Conservation (phyloP, 768 basidiomycete species). For the Pleurotus citrinopileatus region DNA sequence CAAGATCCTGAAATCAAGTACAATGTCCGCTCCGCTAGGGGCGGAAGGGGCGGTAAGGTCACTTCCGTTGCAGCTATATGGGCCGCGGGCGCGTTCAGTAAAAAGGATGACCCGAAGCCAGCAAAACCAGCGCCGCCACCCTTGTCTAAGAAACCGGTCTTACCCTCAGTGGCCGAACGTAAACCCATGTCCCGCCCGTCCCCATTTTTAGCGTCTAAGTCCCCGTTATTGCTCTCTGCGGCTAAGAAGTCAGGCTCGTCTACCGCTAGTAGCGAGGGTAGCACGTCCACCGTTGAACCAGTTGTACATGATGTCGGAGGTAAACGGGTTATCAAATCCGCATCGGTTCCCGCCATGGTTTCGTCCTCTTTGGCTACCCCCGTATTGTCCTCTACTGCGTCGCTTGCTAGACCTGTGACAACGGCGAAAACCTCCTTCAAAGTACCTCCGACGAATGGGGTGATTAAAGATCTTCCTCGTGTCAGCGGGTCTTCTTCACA, state of each 20-base stretch:
- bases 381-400: slow-evolving; percentile 72
- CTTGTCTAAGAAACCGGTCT: background rate
- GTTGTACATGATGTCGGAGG: slow-evolving; percentile 12
- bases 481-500: background rate
- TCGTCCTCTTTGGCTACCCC: slow-evolving; percentile 75
- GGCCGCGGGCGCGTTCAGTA: slow-evolving; percentile 47
- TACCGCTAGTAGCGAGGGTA: slow-evolving; percentile 5
- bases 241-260: slow-evolving; percentile 8
- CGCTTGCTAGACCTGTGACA: slow-evolving; percentile 52
- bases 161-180: background rate
- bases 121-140: slow-evolving; percentile 3
- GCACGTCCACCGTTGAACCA: background rate
- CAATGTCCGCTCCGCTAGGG: slow-evolving; percentile 72
- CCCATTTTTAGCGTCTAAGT: background rate
- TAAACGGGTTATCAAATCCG: slow-evolving; percentile 48
- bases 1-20: slow-evolving; percentile 59
- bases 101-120: slow-evolving; percentile 9
- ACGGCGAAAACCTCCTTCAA: slow-evolving; percentile 21
- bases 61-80: slow-evolving; percentile 72
- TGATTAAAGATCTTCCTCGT: slow-evolving; percentile 13
- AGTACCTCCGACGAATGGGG: slow-evolving; percentile 34
- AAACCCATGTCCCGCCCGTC: slow-evolving; percentile 9
- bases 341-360: slow-evolving; percentile 64
- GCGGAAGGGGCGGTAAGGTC: slow-evolving; percentile 74
- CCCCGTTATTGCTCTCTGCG: slow-evolving; percentile 5